These are phyloP conservation scores for Zymoseptoria crescenta DNA, from an alignment of 2,329 filamentous ascomycete species.

Conservation along the genomic window DNA sequence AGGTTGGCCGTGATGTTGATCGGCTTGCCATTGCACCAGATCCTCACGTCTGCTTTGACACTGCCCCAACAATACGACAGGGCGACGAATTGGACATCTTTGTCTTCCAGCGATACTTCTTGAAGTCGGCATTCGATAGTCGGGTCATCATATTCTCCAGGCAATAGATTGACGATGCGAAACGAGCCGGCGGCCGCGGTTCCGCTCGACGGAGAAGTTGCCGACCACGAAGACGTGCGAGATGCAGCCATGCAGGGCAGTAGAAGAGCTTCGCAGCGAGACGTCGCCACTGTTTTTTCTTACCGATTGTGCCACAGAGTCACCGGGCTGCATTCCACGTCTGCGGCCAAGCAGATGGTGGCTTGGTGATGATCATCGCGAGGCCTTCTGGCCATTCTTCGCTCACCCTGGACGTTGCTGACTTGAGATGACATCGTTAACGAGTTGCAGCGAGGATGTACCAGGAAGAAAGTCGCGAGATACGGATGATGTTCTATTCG, in stretches of 20 bases:
- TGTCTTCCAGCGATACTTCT: conserved; percentile 10
- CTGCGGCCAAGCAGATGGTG: neutral
- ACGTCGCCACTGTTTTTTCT: neutral
- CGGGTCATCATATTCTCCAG: conserved; percentile 8
- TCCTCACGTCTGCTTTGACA: conserved; percentile 3
- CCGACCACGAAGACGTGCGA: conserved; percentile 4
- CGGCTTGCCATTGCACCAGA: conserved; percentile 12
- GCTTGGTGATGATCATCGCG: neutral
- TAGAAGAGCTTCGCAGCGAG: neutral
- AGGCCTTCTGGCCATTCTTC: neutral
- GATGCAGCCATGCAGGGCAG: conserved; percentile 6
- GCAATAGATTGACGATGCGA: conserved; percentile 11
- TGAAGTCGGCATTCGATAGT: conserved; percentile 11
- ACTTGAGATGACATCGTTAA: neutral
- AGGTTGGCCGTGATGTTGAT: conserved; percentile 12
- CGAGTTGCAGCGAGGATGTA: neutral
- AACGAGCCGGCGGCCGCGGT: conserved; percentile 8
- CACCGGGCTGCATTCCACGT: neutral
- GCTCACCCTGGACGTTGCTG: neutral
- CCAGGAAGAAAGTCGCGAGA: neutral
- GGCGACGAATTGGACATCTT: conserved; percentile 9
- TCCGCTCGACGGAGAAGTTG: conserved; percentile 9
- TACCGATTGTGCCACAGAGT: neutral
- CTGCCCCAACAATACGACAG: conserved; percentile 15
- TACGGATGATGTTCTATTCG: neutral